Evolutionary conservation across 768 basidiomycete genomes (phyloP).

Genomic region (Lactarius indigo): DNA sequence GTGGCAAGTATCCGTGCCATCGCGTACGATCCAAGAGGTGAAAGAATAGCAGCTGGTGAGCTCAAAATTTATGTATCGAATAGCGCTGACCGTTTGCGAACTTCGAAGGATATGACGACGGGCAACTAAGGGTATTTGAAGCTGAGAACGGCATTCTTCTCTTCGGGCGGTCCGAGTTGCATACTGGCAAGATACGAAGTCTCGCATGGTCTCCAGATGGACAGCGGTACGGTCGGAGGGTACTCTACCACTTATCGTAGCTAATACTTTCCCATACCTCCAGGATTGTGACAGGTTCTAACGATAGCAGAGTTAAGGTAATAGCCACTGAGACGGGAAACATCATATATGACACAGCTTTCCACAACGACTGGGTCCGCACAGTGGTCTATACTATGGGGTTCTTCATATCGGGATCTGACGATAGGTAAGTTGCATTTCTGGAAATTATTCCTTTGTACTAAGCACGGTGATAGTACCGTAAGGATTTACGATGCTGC

Average conservation of each 20-base stretch:
- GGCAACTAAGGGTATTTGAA: conserved; percentile 28
- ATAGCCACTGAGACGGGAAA: conserved; percentile 3
- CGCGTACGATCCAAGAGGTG: conserved; percentile 4
- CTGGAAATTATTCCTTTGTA: not conserved
- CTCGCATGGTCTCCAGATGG: conserved; percentile 31
- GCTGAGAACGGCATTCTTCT: conserved; percentile 25
- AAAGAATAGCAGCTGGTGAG: conserved; percentile 21
- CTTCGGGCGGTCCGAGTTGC: conserved; percentile 21
- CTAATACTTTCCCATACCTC: not conserved
- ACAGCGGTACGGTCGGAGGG: not conserved
- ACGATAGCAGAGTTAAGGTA: conserved; percentile 15
- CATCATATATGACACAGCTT: conserved; percentile 1
- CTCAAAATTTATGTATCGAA: not conserved
- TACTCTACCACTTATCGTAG: not conserved
- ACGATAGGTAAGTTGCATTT: not conserved
- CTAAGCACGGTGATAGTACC: conserved; percentile 3
- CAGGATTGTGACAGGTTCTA: conserved; percentile 15
- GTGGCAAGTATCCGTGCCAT: not conserved
- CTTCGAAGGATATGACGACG: conserved; percentile 23
- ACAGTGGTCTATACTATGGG: not conserved
- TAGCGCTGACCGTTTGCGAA: not conserved
- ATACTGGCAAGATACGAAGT: conserved; percentile 24
- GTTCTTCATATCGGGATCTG: conserved; percentile 9
- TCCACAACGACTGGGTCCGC: conserved; percentile 17
- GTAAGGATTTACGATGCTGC: conserved; percentile 16